These are phyloP conservation scores for Cicer judaicum DNA, from an alignment of 306 rosid genomes.

Conservation along the genomic window DNA sequence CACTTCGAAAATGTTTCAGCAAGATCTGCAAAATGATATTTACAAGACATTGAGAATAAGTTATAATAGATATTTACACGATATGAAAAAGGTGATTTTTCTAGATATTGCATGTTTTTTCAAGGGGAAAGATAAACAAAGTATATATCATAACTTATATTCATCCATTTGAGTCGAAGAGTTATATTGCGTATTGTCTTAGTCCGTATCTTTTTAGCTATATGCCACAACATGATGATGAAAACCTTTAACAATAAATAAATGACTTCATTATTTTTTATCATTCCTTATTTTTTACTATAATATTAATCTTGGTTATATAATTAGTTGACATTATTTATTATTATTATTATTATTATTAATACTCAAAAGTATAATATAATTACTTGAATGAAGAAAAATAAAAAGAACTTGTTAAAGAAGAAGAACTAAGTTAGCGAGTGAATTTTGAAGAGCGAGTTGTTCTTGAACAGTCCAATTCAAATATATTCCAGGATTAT, in stretches of 20 bases:
- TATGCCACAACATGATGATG: background rate
- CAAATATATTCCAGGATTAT: too few species aligned
- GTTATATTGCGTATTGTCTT: background rate
- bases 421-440: too few species aligned
- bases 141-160: background rate
- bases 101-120: slow-evolving; percentile 47
- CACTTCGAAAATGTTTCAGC: background rate
- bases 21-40: slow-evolving; percentile 31
- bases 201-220: background rate
- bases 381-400: too few species aligned
- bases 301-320: too few species aligned
- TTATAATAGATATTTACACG: slow-evolving; percentile 41
- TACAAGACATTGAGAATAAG: slow-evolving; percentile 35
- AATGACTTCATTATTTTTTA: too few species aligned
- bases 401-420: too few species aligned
- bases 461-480: too few species aligned
- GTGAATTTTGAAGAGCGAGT: too few species aligned
- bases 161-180: background rate
- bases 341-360: background rate
- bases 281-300: too few species aligned
- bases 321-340: too few species aligned
- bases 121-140: too few species aligned
- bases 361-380: too few species aligned
- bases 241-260: background rate
- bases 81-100: slow-evolving; percentile 28